Base-by-base conservation (phyloP, 345 rosid species). In the Corymbia maculata region DNA sequence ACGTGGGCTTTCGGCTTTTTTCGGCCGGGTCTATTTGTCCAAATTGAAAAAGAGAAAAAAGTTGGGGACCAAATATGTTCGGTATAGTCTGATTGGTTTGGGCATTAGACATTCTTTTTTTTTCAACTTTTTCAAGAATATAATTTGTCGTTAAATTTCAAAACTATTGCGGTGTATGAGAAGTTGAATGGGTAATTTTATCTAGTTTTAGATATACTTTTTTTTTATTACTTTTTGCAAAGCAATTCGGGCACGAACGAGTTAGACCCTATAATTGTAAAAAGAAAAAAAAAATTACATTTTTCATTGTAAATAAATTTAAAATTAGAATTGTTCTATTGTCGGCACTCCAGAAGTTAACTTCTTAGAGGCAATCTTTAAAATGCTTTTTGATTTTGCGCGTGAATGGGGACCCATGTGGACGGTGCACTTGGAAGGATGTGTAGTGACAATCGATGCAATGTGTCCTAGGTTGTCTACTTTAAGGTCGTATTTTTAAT, bases 61-160 rank as follows among this genome's bases (percentile, higher is more conserved):
- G 45, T 32, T 0, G 19, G 53, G 42, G 19, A 64, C 10, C 16
- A 0, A 64, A 13, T 14, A 4, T 6, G 2, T 64, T 0, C 0
- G 10, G 75, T 32, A 68, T 24, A 8, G 4, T 36, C 2, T 70
- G 5, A 0, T 13, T 36, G 17, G 80, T 16, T 70, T 32, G 79
- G 44, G 45, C 22, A 15, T 68, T 68, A 32, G 79, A 12, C 10
- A 32, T 13, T 32, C 15, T 68, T 19, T 19, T 53, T 68, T 26
- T 61, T 5, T 1, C 2, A 10, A 4, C 0, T 5, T 12, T 14
- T 68, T 68, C 36, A 14, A 30, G 30, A 68, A 68, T 30, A 32
- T 2, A 32, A 4, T 4, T 68, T 68, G 21, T 68, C 8, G 24
- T 70, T 47, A 70, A 70, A 70, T 70, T 17, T 64, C 53, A 52